Evolutionary conservation across 495 filamentous ascomycete genomes (phyloP).

Genomic region (Daldinia grandis): DNA sequence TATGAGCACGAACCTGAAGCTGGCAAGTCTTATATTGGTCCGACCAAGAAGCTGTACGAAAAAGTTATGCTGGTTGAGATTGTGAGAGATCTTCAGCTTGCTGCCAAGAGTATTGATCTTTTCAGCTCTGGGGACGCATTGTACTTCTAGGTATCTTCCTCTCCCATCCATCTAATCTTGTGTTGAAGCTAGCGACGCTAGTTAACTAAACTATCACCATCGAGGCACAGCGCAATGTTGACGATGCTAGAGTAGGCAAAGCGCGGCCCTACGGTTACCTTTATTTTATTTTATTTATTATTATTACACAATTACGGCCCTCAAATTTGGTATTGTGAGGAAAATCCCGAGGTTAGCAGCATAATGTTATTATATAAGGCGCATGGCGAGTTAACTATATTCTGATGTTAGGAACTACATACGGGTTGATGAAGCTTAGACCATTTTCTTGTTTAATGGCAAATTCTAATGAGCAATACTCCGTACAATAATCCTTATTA

Average conservation of each 20-base stretch:
- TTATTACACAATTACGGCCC: neutral
- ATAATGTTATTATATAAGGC: neutral
- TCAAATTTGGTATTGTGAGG: neutral
- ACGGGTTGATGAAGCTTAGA: no score
- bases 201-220: neutral
- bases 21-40: neutral
- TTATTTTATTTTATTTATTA: neutral
- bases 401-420: neutral
- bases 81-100: slow-evolving; percentile 11
- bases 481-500: neutral
- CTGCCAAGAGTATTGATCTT: slow-evolving; percentile 15
- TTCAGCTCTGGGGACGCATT: slow-evolving; percentile 9
- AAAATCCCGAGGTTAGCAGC: neutral
- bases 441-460: no score
- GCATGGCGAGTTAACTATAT: neutral
- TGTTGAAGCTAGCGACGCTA: neutral
- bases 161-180: neutral
- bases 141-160: neutral
- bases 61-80: slow-evolving; percentile 1
- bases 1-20: neutral
- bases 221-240: neutral
- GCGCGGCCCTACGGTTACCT: neutral
- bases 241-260: neutral
- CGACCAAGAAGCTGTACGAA: neutral
- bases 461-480: no score